Evolutionary conservation across 495 filamentous ascomycete genomes (phyloP).

Genomic region (Amphirosellinia nigrospora): DNA sequence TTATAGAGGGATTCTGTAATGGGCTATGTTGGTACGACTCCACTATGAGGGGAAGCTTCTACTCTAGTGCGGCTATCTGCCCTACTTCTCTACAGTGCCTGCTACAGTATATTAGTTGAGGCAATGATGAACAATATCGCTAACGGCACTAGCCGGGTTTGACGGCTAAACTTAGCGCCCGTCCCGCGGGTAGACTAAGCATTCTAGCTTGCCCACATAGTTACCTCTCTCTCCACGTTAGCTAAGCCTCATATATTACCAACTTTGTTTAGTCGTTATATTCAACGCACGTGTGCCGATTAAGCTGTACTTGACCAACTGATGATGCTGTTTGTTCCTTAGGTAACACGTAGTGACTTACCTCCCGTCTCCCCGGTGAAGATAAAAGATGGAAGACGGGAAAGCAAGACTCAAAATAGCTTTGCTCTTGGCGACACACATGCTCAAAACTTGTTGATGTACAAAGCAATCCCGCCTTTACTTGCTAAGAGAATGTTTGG

Average conservation of each 20-base stretch:
- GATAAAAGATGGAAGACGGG: background rate
- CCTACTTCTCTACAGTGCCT: no score
- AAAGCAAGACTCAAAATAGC: background rate
- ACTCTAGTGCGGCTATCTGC: no score
- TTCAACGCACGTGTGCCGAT: background rate
- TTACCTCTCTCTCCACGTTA: no score
- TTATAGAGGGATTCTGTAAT: background rate
- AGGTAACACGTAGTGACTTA: background rate
- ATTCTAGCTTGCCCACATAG: no score
- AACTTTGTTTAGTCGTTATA: background rate
- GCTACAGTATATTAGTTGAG: no score
- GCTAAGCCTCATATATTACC: no score
- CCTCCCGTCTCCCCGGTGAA: no score
- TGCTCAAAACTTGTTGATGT: background rate
- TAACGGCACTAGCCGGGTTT: background rate
- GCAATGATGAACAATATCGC: background rate
- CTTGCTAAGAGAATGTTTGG: no score
- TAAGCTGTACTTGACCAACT: no score
- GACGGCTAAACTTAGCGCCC: slow-evolving; percentile 1
- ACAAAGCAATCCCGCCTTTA: background rate
- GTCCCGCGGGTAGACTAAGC: background rate
- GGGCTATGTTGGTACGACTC: no score
- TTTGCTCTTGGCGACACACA: background rate
- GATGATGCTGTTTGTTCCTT: no score
- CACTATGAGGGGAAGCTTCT: no score